A percentile compares a stretch with the other conserved stretches of the same genome.
Evolutionary conservation across 257 asterid genomes (phyloP).

Genomic region (Scutellaria galericulata): DNA sequence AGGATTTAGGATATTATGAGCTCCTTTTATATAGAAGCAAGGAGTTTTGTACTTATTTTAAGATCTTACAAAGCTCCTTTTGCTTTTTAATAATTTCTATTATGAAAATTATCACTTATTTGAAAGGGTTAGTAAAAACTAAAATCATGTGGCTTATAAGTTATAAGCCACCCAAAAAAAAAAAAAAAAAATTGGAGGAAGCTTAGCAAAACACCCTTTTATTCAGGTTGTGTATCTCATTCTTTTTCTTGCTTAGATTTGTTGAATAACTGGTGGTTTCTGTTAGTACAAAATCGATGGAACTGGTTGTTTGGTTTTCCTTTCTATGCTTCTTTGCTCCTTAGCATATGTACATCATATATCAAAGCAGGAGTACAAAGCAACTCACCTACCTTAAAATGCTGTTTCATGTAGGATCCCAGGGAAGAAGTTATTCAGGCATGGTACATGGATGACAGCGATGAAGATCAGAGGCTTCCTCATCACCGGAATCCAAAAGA

Average conservation of each 20-base stretch:
- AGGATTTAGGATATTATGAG: background rate
- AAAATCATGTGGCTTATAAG: no score
- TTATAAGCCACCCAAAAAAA: no score
- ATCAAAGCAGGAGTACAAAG: background rate
- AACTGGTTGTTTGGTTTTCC: slow-evolving; percentile 6
- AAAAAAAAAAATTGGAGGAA: no score
- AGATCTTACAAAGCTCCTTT: background rate
- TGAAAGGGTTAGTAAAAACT: background rate
- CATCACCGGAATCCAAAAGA: slow-evolving; percentile 86
- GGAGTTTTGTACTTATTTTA: background rate
- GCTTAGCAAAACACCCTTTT: no score
- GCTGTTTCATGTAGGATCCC: slow-evolving; percentile 56
- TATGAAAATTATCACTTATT: background rate
- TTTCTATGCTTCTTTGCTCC: background rate
- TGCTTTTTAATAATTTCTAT: background rate
- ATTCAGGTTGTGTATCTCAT: background rate
- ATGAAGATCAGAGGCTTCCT: slow-evolving; percentile 92
- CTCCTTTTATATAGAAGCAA: background rate
- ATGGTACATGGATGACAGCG: slow-evolving; percentile 95
- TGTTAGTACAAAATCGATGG: background rate
- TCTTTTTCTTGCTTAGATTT: slow-evolving; percentile 10
- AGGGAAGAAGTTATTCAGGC: slow-evolving; percentile 85
- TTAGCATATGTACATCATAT: background rate
- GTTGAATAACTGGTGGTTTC: slow-evolving; percentile 15
- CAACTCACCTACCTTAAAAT: background rate